phyloP scores from a whole-genome alignment of 805 yeast genomes.

The Cyberlindnera suaveolens region DNA sequence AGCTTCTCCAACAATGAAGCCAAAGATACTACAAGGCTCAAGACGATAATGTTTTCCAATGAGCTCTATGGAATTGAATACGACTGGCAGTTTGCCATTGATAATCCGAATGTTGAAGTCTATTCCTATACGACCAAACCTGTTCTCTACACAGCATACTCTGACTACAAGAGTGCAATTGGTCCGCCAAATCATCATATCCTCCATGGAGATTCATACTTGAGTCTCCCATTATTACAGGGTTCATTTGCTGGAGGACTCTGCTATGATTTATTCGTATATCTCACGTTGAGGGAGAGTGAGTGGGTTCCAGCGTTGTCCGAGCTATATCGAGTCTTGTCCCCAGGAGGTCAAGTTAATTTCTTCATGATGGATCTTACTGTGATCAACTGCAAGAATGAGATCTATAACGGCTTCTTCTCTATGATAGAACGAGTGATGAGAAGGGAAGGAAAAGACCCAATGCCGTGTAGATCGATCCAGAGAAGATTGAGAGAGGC shows the following conservation, averaged over 20 bases:
- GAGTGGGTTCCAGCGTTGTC: conserved; percentile 20
- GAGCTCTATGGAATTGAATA: conserved; percentile 15
- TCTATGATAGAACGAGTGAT: conserved; percentile 8
- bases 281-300: conserved; percentile 7
- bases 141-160: conserved; percentile 7
- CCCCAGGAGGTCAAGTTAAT: conserved; percentile 14
- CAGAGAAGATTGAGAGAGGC: conserved; percentile 15
- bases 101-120: conserved; percentile 16
- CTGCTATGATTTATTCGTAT: conserved; percentile 17
- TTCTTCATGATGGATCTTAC: conserved; percentile 19
- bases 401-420: conserved; percentile 10
- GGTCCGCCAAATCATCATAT: conserved; percentile 22
- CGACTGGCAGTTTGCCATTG: conserved; percentile 23
- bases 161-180: conserved; percentile 8
- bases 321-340: conserved; percentile 16
- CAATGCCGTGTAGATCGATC: conserved; percentile 20
- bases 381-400: conserved; percentile 15
- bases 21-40: conserved; percentile 12
- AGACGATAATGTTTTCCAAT: conserved; percentile 10
- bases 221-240: conserved; percentile 16
- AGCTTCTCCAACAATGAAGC: conserved; percentile 18
- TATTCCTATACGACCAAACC: conserved; percentile 16
- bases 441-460: conserved; percentile 17
- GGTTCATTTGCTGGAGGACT: conserved; percentile 15
- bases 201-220: conserved; percentile 14